These are phyloP conservation scores for Xylariaceae sp. DNA, from an alignment of 2,329 filamentous ascomycete species.

Conservation along the genomic window DNA sequence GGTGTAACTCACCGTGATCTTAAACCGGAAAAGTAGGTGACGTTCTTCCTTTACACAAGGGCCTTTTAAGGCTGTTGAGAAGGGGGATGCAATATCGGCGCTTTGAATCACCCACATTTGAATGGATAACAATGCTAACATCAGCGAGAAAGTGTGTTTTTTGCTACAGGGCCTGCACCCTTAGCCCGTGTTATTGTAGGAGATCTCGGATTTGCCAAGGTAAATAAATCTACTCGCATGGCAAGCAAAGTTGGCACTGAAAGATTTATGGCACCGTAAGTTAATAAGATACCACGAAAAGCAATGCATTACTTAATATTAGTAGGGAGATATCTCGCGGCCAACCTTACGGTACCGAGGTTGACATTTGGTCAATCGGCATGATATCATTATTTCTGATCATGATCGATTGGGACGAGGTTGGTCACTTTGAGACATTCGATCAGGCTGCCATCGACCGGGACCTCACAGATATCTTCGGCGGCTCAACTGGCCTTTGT, in stretches of 20 bases:
- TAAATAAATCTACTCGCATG: conserved; percentile 39
- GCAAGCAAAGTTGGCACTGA: conserved; percentile 41
- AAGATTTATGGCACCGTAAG: conserved; percentile 47
- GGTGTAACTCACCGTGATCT: conserved; percentile 49
- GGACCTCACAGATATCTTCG: conserved; percentile 9
- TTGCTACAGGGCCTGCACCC: conserved; percentile 41
- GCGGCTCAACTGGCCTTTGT: conserved; percentile 1
- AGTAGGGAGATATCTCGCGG: conserved; percentile 36
- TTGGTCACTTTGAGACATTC: conserved; percentile 21
- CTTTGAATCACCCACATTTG: not conserved
- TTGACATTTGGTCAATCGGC: conserved; percentile 51
- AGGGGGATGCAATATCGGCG: not conserved
- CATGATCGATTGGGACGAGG: conserved; percentile 7
- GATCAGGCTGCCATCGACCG: conserved; percentile 23
- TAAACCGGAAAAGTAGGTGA: conserved; percentile 40
- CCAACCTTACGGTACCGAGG: conserved; percentile 32
- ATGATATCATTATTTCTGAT: conserved; percentile 37
- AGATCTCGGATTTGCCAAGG: conserved; percentile 47
- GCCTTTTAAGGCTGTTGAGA: too few species aligned
- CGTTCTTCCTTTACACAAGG: not conserved
- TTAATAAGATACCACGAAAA: conserved; percentile 6
- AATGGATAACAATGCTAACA: not conserved
- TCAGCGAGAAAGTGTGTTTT: conserved; percentile 40
- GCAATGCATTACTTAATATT: not conserved
- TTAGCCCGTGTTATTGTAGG: conserved; percentile 45